Base-by-base conservation (phyloP, 441 rosid species). In the Erysimum pusillum region DNA sequence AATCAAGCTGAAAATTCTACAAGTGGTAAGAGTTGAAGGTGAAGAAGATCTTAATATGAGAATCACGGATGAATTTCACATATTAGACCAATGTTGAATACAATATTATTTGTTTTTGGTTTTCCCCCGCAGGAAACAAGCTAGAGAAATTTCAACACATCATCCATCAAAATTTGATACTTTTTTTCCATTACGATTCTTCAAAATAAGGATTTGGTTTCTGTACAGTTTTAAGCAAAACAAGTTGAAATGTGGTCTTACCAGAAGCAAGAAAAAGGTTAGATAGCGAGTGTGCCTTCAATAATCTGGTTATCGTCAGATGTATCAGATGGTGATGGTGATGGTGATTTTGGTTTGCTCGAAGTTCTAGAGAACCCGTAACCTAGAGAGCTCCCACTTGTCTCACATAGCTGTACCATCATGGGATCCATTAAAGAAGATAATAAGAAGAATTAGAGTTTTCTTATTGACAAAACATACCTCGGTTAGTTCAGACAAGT, bases 401-500 rank as follows among this genome's bases (percentile, higher is more conserved):
- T 80, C 85, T 93, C 87, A 58, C 90, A 89, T 34, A 93, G 86
- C 98, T 93, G 91, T 45, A 31, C 42, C 56, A 64, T 46, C 25
- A 64, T 31, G 42, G 15, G 56, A 31, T 64, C 85, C 89, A 45
- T 78, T 48, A 61, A 52, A 35, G 46, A 3, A 20, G 48, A 31
- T n/a, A 5, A 34, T 10, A 45, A 64, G 11, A 13, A 45, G 41
- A 10, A 10, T 2, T 46, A 3, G 7, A 57, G 41, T 32, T 34
- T 31, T 56, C 44, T 39, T n/a, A 34, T 20, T 28, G 36, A 71
- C 60, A 32, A 76, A 35, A 13, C 35, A 15, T 57, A 93, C 99
- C 97, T 96, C 98, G 2, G 97, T 77, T 32, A 96, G 92, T 85
- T 93, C 97, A 10, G 98, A 85, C 73, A 96, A 85, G 76, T 96